These are phyloP conservation scores for Eremothecium gossypii DNA, from an alignment of 1,139 yeast species.

Conservation along the genomic window DNA sequence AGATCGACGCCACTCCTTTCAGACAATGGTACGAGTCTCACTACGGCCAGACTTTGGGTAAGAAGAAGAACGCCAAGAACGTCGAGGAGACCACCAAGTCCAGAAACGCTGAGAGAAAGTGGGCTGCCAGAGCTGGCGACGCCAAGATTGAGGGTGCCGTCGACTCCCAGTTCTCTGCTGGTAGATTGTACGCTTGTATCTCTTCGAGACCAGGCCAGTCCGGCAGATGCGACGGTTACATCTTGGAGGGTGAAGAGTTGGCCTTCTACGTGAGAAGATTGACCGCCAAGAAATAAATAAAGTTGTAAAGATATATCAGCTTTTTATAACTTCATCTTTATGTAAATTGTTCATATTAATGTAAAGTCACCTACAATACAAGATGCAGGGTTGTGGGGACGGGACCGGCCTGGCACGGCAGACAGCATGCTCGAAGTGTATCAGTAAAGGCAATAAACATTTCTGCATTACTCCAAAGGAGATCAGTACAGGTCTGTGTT, in stretches of 20 bases:
- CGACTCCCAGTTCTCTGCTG: conserved; percentile 94
- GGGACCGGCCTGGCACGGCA: not conserved
- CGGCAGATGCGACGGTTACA: conserved; percentile 99
- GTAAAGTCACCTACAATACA: conserved; percentile 6
- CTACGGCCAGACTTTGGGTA: conserved; percentile 92
- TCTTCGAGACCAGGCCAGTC: conserved; percentile 99
- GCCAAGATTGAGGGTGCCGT: conserved; percentile 86
- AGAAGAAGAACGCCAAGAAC: conserved; percentile 38
- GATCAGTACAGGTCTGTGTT: conserved; percentile 40
- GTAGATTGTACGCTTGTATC: conserved; percentile 97
- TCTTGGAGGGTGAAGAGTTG: conserved; percentile 99
- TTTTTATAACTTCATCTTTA: conserved; percentile 6
- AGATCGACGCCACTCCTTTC: conserved; percentile 99
- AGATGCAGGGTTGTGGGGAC: not conserved
- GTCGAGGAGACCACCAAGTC: conserved; percentile 57
- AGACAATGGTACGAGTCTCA: conserved; percentile 99
- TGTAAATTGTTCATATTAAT: conserved; percentile 10
- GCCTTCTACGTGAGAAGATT: conserved; percentile 99
- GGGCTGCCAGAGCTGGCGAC: conserved; percentile 79
- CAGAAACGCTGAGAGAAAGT: conserved; percentile 79
- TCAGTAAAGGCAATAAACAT: conserved; percentile 29
- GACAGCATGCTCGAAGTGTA: no score
- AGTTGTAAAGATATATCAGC: not conserved
- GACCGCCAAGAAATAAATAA: conserved; percentile 90
- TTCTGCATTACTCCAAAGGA: conserved; percentile 29